These are phyloP conservation scores for Suillus paluster DNA, from an alignment of 768 basidiomycete species.

Conservation along the genomic window DNA sequence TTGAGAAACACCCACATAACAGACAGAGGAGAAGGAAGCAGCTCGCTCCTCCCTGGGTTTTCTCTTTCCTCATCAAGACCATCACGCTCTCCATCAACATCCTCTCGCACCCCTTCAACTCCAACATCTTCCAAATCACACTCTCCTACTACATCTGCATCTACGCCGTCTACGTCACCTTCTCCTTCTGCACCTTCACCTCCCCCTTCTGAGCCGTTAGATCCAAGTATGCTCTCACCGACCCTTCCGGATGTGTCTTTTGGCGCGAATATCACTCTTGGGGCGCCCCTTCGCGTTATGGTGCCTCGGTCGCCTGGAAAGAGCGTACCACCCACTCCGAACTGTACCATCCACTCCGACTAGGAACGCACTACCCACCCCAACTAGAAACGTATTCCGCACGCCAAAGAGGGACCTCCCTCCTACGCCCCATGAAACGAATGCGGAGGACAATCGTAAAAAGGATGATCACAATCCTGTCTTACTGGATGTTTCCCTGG, in stretches of 20 bases:
- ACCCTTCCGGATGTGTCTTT: conserved; percentile 21
- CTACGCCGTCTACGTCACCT: conserved; percentile 10
- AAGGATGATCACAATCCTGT: not conserved
- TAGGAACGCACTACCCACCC: not conserved
- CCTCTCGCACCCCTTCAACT: conserved; percentile 22
- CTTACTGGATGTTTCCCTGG: conserved; percentile 18
- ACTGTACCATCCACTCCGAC: too few species aligned
- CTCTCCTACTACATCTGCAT: not conserved
- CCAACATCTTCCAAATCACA: conserved; percentile 10
- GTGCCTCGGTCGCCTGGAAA: not conserved
- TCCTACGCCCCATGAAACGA: not conserved
- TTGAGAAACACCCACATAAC: conserved; percentile 6
- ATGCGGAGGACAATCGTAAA: not conserved
- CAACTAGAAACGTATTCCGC: not conserved
- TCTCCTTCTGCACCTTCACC: conserved; percentile 8
- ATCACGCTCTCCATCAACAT: conserved; percentile 20
- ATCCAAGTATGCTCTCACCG: not conserved
- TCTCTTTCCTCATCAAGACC: not conserved
- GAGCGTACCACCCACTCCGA: not conserved
- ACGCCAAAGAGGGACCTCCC: not conserved
- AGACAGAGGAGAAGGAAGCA: conserved; percentile 13
- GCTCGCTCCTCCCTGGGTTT: not conserved
- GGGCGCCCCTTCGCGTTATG: conserved; percentile 7
- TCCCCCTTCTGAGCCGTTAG: conserved; percentile 7
- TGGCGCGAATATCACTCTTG: conserved; percentile 25